Evolutionary conservation across 345 rosid genomes (phyloP).

Genomic region (Punica granatum): DNA sequence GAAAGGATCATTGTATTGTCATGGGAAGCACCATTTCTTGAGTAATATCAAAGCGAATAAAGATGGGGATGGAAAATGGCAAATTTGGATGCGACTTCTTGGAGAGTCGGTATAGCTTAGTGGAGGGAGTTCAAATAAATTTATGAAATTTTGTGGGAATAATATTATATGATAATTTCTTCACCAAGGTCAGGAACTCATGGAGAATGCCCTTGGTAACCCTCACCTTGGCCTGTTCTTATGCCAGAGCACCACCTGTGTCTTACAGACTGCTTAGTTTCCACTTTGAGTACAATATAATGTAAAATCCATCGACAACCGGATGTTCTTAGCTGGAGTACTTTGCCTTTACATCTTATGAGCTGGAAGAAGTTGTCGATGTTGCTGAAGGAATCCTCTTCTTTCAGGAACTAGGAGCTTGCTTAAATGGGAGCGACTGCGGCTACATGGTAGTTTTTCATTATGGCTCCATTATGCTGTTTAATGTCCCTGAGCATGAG

Average conservation of each 20-base stretch:
- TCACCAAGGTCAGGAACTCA: background rate
- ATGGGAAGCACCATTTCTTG: background rate
- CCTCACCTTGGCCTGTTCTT: background rate
- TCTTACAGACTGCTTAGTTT: too few relatives aligned
- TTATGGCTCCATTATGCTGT: constrained; percentile 89
- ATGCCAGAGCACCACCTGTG: too few relatives aligned
- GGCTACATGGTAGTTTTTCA: constrained; percentile 88
- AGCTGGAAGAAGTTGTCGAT: too few relatives aligned
- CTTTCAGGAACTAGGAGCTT: constrained; percentile 55
- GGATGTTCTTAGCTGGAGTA: too few relatives aligned
- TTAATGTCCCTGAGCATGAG: constrained; percentile 67
- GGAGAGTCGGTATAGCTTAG: too few relatives aligned
- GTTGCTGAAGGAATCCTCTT: background rate
- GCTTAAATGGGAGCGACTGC: constrained; percentile 64
- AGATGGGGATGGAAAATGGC: too few relatives aligned
- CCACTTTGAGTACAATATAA: too few relatives aligned
- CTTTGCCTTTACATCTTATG: too few relatives aligned
- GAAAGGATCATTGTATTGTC: background rate
- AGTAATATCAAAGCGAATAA: background rate
- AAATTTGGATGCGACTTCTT: too few relatives aligned
- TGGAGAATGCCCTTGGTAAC: background rate
- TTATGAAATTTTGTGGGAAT: background rate
- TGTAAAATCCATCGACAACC: too few relatives aligned
- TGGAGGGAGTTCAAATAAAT: background rate
- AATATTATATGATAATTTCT: background rate